Base-by-base conservation (phyloP, 2,329 filamentous ascomycete species). In the Trichoderma arundinaceum region DNA sequence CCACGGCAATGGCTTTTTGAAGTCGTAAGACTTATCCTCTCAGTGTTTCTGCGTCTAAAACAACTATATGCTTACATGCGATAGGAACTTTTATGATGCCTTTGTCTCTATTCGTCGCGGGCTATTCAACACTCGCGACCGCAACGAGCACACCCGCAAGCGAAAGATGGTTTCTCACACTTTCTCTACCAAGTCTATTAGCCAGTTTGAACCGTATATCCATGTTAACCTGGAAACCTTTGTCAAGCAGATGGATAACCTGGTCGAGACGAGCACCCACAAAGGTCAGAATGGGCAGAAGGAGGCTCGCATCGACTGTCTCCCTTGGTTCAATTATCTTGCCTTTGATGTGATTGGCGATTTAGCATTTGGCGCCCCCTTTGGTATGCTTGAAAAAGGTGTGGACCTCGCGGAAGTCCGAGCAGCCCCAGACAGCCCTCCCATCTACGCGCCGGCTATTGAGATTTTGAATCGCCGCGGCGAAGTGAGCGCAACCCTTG, bases 151-250 rank as follows among this genome's bases (percentile, higher is more conserved):
- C 77, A 89, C 90, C 0, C 88, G 93, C 69, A 97, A 97, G 84
- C 87, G 93, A 72, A 97, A 96, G 84, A 89, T 92, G 2, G 87
- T 97, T 54, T 88, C 91, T 1, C 92, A 96, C 77, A 95, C 92
- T 38, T 97, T 97, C 79, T 91, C 89, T 13, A 84, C 89, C 67
- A 96, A 94, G 79, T 91, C 87, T 9, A 85, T 97, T 62, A 84
- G 84, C 66, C 88, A 96, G 75, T 96, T 96, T 74, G 93, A 97
- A 80, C 91, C 92, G 59, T 96, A 94, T 77, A 94, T 97, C 71
- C 89, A 92, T 74, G 81, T 84, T 69, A 96, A 96, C 76, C 83
- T 96, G 3, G 87, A 90, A 66, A 79, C 88, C 13, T 91, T 96
- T 66, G 87, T 91, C 28, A 80, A 81, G 67, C 88, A 92, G 75